Conservation (phyloP, 768 basidiomycete genomes). For the Lactarius quietus region DNA sequence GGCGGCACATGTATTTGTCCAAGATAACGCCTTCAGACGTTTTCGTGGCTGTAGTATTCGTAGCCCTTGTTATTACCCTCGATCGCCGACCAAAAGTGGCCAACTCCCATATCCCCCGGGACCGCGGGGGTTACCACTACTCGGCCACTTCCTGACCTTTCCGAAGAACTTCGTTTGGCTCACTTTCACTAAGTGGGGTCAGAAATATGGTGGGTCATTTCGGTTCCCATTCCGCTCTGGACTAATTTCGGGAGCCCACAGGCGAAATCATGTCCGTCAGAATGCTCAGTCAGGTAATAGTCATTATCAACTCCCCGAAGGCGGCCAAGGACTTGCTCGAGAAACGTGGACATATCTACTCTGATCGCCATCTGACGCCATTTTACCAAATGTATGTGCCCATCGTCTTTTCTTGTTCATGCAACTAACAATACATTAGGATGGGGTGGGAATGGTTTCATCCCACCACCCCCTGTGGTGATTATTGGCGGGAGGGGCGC, state of each 20-base stretch:
- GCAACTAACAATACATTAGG: background rate
- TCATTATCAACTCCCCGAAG: constrained; percentile 46
- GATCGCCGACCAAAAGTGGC: background rate
- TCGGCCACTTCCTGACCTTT: constrained; percentile 8
- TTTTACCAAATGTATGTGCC: constrained; percentile 12
- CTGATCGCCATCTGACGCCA: constrained; percentile 33
- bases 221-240: no score
- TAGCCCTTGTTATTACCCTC: background rate
- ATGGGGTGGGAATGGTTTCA: constrained; percentile 19
- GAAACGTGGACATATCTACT: constrained; percentile 45
- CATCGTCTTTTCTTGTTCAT: background rate
- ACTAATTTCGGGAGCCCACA: constrained; percentile 4
- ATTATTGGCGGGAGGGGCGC: constrained; percentile 10
- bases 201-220: constrained; percentile 6
- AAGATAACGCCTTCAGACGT: constrained; percentile 2
- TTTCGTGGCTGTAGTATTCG: background rate
- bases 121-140: constrained; percentile 10
- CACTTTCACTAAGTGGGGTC: constrained; percentile 13
- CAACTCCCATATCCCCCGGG: constrained; percentile 10
- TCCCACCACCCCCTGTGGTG: constrained; percentile 8
- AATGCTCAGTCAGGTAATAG: constrained; percentile 40
- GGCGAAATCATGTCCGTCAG: constrained; percentile 43
- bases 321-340: constrained; percentile 46
- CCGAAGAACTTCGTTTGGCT: constrained; percentile 14
- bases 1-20: background rate